Evolutionary conservation across 2,329 filamentous ascomycete genomes (phyloP), one percentile per base, ranked within the genome.

Genomic region (Penicillium frequentans): DNA sequence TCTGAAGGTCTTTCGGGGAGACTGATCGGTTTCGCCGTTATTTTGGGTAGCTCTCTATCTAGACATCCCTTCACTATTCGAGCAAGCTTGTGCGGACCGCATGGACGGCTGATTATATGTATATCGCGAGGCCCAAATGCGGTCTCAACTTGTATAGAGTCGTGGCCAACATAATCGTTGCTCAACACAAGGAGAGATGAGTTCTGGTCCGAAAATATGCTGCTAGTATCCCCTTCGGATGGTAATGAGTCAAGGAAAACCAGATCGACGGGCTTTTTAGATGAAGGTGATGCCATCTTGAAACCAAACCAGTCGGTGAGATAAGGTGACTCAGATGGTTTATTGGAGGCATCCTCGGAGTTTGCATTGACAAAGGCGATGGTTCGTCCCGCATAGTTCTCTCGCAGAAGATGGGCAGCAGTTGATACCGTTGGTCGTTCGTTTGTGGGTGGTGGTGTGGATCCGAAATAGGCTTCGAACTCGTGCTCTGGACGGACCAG

Each of bases 301-400:
- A 75, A 61, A 23, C 67, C 68, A 33, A 68, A 74, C 73, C 73
- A 75, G 19, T 71, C 63, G 9, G 68, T 70, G 29, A 75, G 35
- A 39, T 73, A 75, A 5, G 54, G 58, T 3, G 62, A 61, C 9
- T 70, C 48, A 21, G 60, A 52, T 7, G 52, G 56, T 48, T 68
- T 61, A 1, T 54, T 44, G 2, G 51, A 48, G 11, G 58, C 55
- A 23, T 61, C 54, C 13, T 54, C 54, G 0, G 62, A 63, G 5
- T 67, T 57, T 24, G 68, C 21, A 0, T 68, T 70, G 1, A 68
- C 29, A 26, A 73, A 69, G 5, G 69, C 63, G n/a, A 68, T 64
- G 4, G 61, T 69, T 35, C 62, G 57, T n/a, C 65, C 66, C 1
- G 51, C 45, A 37, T 66, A 61, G 9, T 46, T 50, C 8, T 68